A percentile compares a stretch with the other conserved stretches of the same genome.
These are phyloP conservation scores for Solanum paucissectum DNA, from an alignment of 257 asterid genomes.

Conservation along the genomic window DNA sequence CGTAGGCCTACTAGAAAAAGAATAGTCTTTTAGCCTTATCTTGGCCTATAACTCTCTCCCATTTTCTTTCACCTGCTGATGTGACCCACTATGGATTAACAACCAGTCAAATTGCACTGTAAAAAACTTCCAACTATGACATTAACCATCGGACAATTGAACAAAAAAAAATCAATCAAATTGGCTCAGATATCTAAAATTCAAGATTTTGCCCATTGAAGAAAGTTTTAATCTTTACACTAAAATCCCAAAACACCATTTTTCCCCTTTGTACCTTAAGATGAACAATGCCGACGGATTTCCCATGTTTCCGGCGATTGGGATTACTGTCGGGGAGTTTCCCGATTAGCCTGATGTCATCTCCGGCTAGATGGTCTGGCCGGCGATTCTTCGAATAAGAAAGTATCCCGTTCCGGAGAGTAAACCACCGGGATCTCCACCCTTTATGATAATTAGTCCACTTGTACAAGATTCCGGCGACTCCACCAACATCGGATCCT, in stretches of 20 bases:
- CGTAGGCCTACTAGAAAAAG: conserved; percentile 11
- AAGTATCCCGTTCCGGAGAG: conserved; percentile 55
- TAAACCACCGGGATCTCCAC: conserved; percentile 97
- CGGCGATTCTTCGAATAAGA: conserved; percentile 71
- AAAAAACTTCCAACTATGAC: background rate
- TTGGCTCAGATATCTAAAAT: conserved; percentile 27
- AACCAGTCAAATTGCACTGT: conserved; percentile 22
- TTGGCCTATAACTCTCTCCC: conserved; percentile 1
- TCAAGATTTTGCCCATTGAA: conserved; percentile 18
- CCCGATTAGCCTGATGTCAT: conserved; percentile 25
- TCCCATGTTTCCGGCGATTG: conserved; percentile 33
- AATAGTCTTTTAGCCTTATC: background rate
- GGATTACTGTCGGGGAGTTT: conserved; percentile 14
- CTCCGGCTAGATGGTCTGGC: conserved; percentile 31
- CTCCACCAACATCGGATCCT: conserved; percentile 65
- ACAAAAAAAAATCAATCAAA: background rate
- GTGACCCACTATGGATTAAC: conserved; percentile 67
- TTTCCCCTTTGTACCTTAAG: conserved; percentile 39
- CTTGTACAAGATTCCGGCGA: conserved; percentile 64
- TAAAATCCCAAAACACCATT: conserved; percentile 24
- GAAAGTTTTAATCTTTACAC: background rate
- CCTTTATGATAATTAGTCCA: conserved; percentile 96
- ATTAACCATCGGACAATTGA: background rate
- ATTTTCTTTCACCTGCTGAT: conserved; percentile 57
- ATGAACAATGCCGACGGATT: conserved; percentile 62